phyloP scores from a whole-genome alignment of 1,284 basidiomycete species.

The Cerrena zonata region DNA sequence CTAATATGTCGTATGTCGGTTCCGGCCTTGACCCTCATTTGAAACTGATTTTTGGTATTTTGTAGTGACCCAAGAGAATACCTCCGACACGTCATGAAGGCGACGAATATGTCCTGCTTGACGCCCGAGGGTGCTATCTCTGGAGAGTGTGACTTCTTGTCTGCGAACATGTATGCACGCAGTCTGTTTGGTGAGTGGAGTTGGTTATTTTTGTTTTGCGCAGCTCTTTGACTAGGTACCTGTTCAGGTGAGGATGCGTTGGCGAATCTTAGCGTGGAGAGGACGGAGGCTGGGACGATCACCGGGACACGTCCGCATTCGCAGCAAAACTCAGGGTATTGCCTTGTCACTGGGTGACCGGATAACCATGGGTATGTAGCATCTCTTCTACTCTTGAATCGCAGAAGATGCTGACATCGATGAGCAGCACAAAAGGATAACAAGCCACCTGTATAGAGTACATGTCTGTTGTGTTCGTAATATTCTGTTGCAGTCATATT shows the following conservation, averaged over 20 bases:
- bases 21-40: conserved; percentile 6
- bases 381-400: conserved; percentile 1
- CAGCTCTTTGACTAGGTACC: background rate
- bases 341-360: conserved; percentile 89
- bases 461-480: conserved; percentile 10
- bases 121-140: conserved; percentile 88
- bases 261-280: conserved; percentile 92
- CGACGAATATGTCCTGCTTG: conserved; percentile 94
- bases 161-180: conserved; percentile 89
- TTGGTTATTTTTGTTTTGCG: background rate
- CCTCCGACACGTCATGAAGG: conserved; percentile 84
- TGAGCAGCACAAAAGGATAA: conserved; percentile 61
- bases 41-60: background rate
- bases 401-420: background rate
- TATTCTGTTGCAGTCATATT: conserved; percentile 14
- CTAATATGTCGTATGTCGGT: conserved; percentile 61
- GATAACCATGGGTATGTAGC: conserved; percentile 78
- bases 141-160: conserved; percentile 90
- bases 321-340: conserved; percentile 93
- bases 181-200: conserved; percentile 72
- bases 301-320: conserved; percentile 88
- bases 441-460: conserved; percentile 42
- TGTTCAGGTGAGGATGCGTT: conserved; percentile 85
- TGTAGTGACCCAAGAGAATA: conserved; percentile 74
- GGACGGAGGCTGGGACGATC: conserved; percentile 75